These are phyloP conservation scores for Hemisphaericaspora lyxosophila DNA, from an alignment of 1,139 yeast genomes.

Conservation along the genomic window DNA sequence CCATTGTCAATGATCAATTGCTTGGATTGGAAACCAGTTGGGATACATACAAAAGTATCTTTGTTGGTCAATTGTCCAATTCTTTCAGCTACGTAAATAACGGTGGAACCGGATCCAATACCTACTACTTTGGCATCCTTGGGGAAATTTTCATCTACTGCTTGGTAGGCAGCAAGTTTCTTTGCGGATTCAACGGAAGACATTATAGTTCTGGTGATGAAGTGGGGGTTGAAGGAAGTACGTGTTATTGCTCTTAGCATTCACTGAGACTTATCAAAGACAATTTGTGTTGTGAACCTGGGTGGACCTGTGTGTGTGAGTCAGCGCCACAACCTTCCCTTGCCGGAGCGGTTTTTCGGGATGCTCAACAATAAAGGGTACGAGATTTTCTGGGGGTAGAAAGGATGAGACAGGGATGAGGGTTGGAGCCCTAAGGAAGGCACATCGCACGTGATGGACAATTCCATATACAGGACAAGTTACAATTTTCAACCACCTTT, in stretches of 20 bases:
- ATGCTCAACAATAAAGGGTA: not conserved
- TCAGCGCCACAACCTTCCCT: constrained; percentile 7
- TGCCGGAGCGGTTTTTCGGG: not conserved
- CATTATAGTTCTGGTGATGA: constrained; percentile 1
- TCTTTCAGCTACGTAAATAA: constrained; percentile 92
- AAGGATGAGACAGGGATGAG: not conserved
- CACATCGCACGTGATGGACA: not conserved
- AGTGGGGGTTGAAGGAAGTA: not conserved
- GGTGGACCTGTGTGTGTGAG: not conserved
- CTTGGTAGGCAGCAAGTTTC: constrained; percentile 83
- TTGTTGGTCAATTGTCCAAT: constrained; percentile 70
- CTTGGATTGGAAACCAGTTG: constrained; percentile 96
- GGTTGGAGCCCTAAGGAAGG: not conserved
- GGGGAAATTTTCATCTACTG: constrained; percentile 88
- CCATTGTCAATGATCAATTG: constrained; percentile 83
- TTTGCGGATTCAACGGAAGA: constrained; percentile 63
- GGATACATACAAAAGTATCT: constrained; percentile 69
- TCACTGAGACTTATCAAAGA: too few species aligned
- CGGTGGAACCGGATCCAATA: constrained; percentile 96
- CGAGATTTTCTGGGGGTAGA: not conserved
- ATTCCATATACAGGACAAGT: not conserved
- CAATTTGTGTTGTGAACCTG: not conserved
- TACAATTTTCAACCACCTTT: not conserved
- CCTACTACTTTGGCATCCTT: constrained; percentile 75
- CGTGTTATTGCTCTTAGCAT: not conserved